Base-by-base conservation (phyloP, 345 rosid genomes). In the Combretum micranthum region DNA sequence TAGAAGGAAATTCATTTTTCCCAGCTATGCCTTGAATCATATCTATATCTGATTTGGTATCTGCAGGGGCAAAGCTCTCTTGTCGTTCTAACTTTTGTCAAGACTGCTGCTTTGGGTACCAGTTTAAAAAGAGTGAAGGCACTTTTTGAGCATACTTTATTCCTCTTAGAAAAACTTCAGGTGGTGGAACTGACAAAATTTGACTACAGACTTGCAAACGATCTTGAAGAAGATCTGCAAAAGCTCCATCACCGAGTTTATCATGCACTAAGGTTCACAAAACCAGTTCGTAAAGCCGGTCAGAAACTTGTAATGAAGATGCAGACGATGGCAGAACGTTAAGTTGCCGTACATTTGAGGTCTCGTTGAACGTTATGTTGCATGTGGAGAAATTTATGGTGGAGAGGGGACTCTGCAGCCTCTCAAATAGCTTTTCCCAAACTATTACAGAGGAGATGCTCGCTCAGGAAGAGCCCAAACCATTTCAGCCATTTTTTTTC, bases 371-470 rank as follows among this genome's bases (percentile, higher is more conserved):
- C 67, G 90, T 42, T 94, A 83, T 70, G 93, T 90, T 66, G 99
- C 99, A 21, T 90, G 97, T 59, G 99, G 97, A 70, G 99, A 94
- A 75, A 82, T 94, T 77, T 94, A 90, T 52, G 97, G 97, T 12
- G 99, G 97, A 59, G 97, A 90, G 69, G 83, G 78, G 64, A 90
- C 99, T 42, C 69, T 94, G 61, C 69, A 61, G 61, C 99, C 99
- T 37, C 80, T 87, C 1, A 78, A 87, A 71, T 95, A 85, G 60
- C 81, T 94, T 53, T 94, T 94, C 61, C 96, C 97, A 52, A 87
- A 87, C 75, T 94, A 87, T 63, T 87, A 90, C 99, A 17, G 87
- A 90, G 72, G 99, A 94, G 73, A 84, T 80, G 85, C 96, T 94
- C 64, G 96, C 83, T 19, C 64, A 68, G 50, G 81, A 84, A 54